Conservation (phyloP, 2,329 filamentous ascomycete genomes). For the Fusarium anguioides region DNA sequence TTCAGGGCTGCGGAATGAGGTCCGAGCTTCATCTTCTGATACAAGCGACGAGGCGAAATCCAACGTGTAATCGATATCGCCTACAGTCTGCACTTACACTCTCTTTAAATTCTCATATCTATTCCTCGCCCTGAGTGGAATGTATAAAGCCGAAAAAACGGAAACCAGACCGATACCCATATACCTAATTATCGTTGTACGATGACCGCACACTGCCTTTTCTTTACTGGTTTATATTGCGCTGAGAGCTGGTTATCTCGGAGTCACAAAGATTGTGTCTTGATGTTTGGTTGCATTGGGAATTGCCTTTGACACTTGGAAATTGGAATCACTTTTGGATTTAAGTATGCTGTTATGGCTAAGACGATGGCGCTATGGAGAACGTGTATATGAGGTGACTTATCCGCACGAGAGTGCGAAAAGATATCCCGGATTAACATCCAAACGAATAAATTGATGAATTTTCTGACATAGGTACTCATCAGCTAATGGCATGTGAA, state of each 20-base stretch:
- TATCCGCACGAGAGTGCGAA: background rate
- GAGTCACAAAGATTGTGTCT: slow-evolving; percentile 21
- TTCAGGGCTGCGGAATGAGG: slow-evolving; percentile 52
- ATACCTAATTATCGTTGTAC: slow-evolving; percentile 32
- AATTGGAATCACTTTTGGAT: slow-evolving; percentile 3
- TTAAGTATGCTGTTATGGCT: background rate
- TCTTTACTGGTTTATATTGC: background rate
- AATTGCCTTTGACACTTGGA: slow-evolving; percentile 13
- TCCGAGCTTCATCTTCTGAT: slow-evolving; percentile 44
- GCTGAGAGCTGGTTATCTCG: slow-evolving; percentile 37
- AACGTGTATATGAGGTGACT: background rate
- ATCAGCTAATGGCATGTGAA: too few relatives aligned
- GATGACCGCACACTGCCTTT: slow-evolving; percentile 23
- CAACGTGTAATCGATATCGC: slow-evolving; percentile 7
- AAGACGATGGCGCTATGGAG: slow-evolving; percentile 18
- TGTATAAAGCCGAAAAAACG: slow-evolving; percentile 10
- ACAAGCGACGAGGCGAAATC: slow-evolving; percentile 31
- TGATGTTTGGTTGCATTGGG: slow-evolving; percentile 8
- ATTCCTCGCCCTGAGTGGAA: background rate
- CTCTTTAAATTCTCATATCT: background rate
- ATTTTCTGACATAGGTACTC: background rate
- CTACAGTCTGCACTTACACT: background rate
- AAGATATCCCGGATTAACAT: slow-evolving; percentile 9
- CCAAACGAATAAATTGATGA: slow-evolving; percentile 22
- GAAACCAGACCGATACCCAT: slow-evolving; percentile 33